These are phyloP conservation scores for Cordia subcordata DNA, from an alignment of 257 asterid species.

Conservation along the genomic window DNA sequence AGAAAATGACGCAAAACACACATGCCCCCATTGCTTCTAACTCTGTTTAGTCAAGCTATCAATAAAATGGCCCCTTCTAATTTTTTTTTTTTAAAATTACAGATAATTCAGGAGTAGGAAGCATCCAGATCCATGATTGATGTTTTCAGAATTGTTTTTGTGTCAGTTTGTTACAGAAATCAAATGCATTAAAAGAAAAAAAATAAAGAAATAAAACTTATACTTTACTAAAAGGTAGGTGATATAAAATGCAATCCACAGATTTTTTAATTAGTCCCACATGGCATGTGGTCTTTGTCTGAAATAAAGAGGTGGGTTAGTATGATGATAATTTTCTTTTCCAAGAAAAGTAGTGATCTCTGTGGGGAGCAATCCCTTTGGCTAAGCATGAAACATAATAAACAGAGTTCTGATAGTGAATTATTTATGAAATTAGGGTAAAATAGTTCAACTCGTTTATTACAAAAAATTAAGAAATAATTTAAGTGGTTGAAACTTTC, in stretches of 20 bases:
- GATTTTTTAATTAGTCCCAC: not conserved
- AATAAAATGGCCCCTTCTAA: not conserved
- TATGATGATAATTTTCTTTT: too few relatives aligned
- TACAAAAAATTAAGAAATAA: too few relatives aligned
- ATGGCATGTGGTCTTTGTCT: not conserved
- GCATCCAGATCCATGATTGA: conserved; percentile 17
- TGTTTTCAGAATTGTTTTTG: too few relatives aligned
- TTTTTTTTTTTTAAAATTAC: too few relatives aligned
- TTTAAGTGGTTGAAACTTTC: too few relatives aligned
- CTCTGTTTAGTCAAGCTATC: not conserved
- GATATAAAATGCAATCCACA: not conserved
- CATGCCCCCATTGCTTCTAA: conserved; percentile 6
- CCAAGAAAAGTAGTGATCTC: too few relatives aligned
- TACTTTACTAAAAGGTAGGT: conserved; percentile 19
- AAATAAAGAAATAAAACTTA: conserved; percentile 18
- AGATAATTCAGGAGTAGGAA: conserved; percentile 22
- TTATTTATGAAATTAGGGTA: too few relatives aligned
- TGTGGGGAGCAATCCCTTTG: too few relatives aligned
- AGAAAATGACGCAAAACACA: conserved; percentile 16
- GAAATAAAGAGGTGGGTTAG: not conserved
- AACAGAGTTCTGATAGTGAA: too few relatives aligned
- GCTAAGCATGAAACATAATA: too few relatives aligned
- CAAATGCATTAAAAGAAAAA: too few relatives aligned
- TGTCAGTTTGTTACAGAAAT: conserved; percentile 22
- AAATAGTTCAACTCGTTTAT: too few relatives aligned